phyloP scores from a whole-genome alignment of 345 rosid species.

The Alliaria petiolata region DNA sequence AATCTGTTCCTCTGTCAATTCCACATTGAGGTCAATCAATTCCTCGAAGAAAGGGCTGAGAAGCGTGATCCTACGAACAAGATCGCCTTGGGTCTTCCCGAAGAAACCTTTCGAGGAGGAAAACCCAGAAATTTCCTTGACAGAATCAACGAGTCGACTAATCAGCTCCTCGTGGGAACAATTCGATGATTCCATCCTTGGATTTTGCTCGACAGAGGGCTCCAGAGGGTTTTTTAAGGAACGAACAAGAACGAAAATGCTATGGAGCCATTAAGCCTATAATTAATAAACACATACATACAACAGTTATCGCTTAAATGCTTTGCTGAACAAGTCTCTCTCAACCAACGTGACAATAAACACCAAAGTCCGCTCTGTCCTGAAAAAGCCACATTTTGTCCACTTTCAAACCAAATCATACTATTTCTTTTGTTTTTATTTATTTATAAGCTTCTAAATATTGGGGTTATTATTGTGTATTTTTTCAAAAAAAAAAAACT shows the following conservation, averaged over 20 bases:
- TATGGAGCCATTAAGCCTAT: background rate
- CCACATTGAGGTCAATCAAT: conserved; percentile 46
- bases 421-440: background rate
- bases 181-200: conserved; percentile 36
- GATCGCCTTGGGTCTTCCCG: conserved; percentile 71
- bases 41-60: conserved; percentile 95
- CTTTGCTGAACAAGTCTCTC: background rate
- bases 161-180: conserved; percentile 39
- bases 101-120: conserved; percentile 53
- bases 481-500: background rate
- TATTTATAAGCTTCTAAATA: background rate
- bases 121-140: conserved; percentile 64
- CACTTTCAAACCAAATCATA: conserved; percentile 10
- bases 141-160: conserved; percentile 47
- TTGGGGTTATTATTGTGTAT: background rate
- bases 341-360: conserved; percentile 11
- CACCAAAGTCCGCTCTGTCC: background rate
- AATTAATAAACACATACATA: background rate
- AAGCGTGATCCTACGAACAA: conserved; percentile 87
- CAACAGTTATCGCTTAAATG: background rate
- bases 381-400: conserved; percentile 3
- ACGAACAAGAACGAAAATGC: background rate
- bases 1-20: conserved; percentile 39
- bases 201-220: background rate
- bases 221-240: background rate